Conservation (phyloP, 2,329 filamentous ascomycete species). For the Pestalotiopsis sp. region DNA sequence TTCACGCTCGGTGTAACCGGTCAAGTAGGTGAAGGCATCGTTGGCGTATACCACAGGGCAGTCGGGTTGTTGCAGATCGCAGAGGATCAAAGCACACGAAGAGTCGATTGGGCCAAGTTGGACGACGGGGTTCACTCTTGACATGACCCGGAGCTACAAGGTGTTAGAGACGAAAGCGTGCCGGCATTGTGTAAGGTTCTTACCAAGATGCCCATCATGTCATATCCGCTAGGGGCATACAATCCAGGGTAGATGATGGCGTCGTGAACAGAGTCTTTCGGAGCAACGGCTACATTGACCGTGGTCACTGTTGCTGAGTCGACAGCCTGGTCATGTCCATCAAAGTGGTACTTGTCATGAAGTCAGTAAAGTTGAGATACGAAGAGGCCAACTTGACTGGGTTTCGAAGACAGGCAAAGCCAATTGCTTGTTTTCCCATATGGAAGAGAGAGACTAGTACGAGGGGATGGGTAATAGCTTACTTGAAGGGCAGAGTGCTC, state of each 20-base stretch:
- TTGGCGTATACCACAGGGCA: conserved; percentile 83
- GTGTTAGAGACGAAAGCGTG: neutral
- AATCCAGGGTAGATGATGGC: conserved; percentile 58
- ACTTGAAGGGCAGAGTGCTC: conserved; percentile 34
- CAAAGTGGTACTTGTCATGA: conserved; percentile 17
- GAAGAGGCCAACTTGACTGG: neutral
- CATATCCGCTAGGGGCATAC: conserved; percentile 57
- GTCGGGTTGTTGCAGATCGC: conserved; percentile 75
- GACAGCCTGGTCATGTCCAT: conserved; percentile 8
- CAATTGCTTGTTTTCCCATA: neutral
- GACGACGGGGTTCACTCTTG: conserved; percentile 73
- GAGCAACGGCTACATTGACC: conserved; percentile 10
- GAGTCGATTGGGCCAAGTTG: conserved; percentile 82
- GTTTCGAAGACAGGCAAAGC: neutral
- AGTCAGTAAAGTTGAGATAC: neutral
- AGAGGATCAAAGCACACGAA: conserved; percentile 82
- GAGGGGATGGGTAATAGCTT: conserved; percentile 17
- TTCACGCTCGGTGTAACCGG: conserved; percentile 75
- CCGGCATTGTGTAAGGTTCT: conserved; percentile 21
- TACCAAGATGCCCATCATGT: conserved; percentile 60
- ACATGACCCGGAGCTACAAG: conserved; percentile 61
- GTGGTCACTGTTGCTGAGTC: conserved; percentile 13
- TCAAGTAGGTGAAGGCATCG: conserved; percentile 76
- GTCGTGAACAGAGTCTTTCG: conserved; percentile 35
- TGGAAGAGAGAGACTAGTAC: conserved; percentile 20